Evolutionary conservation across 1,284 basidiomycete species (phyloP).

Genomic region (Rhodotorula sp.): DNA sequence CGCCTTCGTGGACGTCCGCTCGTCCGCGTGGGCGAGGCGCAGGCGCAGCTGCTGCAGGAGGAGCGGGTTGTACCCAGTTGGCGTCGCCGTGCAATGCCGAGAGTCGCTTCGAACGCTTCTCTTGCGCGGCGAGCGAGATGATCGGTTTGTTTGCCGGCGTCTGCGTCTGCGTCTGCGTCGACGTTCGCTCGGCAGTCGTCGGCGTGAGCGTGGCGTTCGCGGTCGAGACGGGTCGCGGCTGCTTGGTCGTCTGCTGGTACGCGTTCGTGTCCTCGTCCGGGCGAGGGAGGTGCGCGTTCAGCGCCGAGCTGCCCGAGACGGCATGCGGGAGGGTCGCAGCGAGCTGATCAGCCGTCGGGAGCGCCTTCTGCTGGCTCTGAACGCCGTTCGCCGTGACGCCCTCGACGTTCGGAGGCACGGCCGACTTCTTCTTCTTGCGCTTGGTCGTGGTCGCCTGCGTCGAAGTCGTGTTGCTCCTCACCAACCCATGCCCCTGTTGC

Average conservation of each 20-base stretch:
- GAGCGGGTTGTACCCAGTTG: conserved; percentile 28
- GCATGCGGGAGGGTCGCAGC: conserved; percentile 26
- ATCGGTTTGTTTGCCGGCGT: conserved; percentile 4
- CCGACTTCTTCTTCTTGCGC: conserved; percentile 28
- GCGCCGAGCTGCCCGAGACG: background rate
- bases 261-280: conserved; percentile 25
- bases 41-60: background rate
- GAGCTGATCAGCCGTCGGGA: conserved; percentile 29
- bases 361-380: background rate
- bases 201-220: background rate
- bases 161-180: background rate
- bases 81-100: conserved; percentile 25
- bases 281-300: conserved; percentile 23
- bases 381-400: background rate
- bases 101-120: conserved; percentile 26
- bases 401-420: background rate
- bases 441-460: conserved; percentile 17
- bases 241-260: background rate
- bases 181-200: no score
- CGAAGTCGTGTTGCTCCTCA: conserved; percentile 2
- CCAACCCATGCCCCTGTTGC: background rate
- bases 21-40: background rate
- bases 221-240: background rate
- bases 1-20: conserved; percentile 3
- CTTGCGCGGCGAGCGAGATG: conserved; percentile 23